Percentiles rank a stretch among this genome's conserved stretches.
These are phyloP conservation scores for Suillus ampliporus DNA, from an alignment of 768 basidiomycete genomes.

Conservation along the genomic window DNA sequence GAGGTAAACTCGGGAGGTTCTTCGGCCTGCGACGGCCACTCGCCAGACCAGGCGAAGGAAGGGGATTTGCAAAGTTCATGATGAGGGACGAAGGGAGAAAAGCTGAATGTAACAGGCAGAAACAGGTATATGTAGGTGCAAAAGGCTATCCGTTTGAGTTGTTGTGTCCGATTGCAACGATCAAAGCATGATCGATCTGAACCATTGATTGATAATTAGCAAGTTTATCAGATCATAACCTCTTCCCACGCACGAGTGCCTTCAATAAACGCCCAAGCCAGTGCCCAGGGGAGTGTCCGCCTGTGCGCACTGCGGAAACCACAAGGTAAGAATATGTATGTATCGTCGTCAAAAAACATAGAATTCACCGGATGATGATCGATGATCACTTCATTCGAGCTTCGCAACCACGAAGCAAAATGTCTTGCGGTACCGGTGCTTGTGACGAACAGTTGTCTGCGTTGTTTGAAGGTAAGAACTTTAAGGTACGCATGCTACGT, in stretches of 20 bases:
- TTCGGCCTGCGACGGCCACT: slow-evolving; percentile 67
- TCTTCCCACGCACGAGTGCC: neutral
- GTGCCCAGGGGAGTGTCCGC: neutral
- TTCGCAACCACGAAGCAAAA: neutral
- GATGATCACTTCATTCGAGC: no score
- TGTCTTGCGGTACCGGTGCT: neutral
- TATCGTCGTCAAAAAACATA: neutral
- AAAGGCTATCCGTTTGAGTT: neutral
- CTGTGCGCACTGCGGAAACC: no score
- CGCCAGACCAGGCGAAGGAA: slow-evolving; percentile 49
- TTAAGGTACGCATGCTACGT: no score
- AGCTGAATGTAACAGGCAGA: neutral
- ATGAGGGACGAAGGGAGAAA: slow-evolving; percentile 3
- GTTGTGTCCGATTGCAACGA: slow-evolving; percentile 2
- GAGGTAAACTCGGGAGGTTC: slow-evolving; percentile 71
- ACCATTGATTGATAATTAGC: neutral
- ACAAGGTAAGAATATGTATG: no score
- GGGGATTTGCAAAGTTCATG: slow-evolving; percentile 21
- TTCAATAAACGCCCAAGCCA: neutral
- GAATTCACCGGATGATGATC: neutral
- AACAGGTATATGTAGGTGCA: neutral
- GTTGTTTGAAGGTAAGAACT: no score
- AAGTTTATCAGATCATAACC: neutral
- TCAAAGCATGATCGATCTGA: slow-evolving; percentile 3
- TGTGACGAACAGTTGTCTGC: no score